These are phyloP conservation scores for Amylostereum chailletii DNA, from an alignment of 1,284 basidiomycete species.

Conservation along the genomic window DNA sequence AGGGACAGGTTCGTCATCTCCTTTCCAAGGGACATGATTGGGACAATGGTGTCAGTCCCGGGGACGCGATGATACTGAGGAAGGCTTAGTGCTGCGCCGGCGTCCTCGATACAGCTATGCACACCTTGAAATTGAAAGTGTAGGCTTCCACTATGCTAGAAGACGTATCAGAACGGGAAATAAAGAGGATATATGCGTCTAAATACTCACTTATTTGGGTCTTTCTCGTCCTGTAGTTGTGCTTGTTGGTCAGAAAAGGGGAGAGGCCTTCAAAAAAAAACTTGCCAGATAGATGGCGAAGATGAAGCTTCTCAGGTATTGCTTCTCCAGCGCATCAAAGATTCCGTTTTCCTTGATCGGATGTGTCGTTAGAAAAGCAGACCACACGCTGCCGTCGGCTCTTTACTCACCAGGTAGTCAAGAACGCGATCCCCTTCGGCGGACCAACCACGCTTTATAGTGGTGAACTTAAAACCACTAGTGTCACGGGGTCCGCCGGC, in stretches of 20 bases:
- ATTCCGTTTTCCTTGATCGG: slow-evolving; percentile 62
- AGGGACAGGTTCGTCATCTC: slow-evolving; percentile 43
- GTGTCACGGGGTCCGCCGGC: slow-evolving; percentile 6
- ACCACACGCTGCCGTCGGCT: neutral
- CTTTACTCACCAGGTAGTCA: slow-evolving; percentile 56
- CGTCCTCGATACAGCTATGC: slow-evolving; percentile 2
- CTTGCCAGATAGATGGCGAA: slow-evolving; percentile 75
- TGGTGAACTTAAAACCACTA: slow-evolving; percentile 58
- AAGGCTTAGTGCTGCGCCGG: neutral
- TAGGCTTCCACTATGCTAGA: slow-evolving; percentile 74
- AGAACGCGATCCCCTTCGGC: slow-evolving; percentile 73
- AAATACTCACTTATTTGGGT: slow-evolving; percentile 62
- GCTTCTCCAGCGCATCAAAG: slow-evolving; percentile 69
- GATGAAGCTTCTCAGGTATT: slow-evolving; percentile 71
- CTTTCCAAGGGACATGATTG: slow-evolving; percentile 61
- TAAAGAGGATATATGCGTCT: slow-evolving; percentile 16
- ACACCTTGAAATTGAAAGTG: slow-evolving; percentile 71
- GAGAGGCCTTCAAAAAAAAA: slow-evolving; percentile 4
- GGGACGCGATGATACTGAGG: slow-evolving; percentile 51
- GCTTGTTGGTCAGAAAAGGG: neutral
- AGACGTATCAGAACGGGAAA: neutral
- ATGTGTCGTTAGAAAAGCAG: slow-evolving; percentile 5
- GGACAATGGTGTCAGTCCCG: slow-evolving; percentile 45
- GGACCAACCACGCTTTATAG: slow-evolving; percentile 65
- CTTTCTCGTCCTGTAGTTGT: slow-evolving; percentile 52